These are phyloP conservation scores for Globisporangium cederbergense DNA, from an alignment of 352 stramenopile species.

Conservation along the genomic window DNA sequence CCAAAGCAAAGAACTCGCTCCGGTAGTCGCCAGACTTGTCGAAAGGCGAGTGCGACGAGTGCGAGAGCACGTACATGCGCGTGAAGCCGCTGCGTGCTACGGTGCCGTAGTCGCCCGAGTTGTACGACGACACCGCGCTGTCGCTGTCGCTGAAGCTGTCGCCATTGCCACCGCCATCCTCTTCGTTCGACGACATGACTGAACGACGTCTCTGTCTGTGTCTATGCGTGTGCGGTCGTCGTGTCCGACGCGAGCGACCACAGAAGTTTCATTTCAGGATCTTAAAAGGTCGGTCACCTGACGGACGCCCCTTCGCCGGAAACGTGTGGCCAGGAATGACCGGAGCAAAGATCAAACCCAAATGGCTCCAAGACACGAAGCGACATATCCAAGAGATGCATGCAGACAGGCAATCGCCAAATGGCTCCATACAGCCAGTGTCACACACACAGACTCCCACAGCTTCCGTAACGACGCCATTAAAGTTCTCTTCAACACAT, in stretches of 20 bases:
- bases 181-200: not conserved
- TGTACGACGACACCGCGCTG: constrained; percentile 34
- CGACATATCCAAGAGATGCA: not conserved
- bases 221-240: not conserved
- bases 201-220: not conserved
- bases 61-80: constrained; percentile 60
- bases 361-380: not conserved
- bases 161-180: constrained; percentile 8
- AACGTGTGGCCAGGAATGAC: constrained; percentile 1
- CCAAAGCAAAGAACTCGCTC: constrained; percentile 6
- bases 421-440: not conserved
- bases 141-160: not conserved
- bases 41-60: constrained; percentile 23
- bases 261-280: not conserved
- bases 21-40: constrained; percentile 28
- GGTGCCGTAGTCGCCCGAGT: constrained; percentile 51
- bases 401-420: no score
- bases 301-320: not conserved
- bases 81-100: constrained; percentile 54
- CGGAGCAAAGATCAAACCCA: not conserved
- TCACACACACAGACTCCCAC: no score
- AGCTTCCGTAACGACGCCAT: no score
- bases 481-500: not conserved
- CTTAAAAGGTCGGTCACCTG: not conserved
- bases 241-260: not conserved